Percentiles rank a stretch among this genome's conserved stretches.
phyloP scores from a whole-genome alignment of 2,329 filamentous ascomycete species.

The Malbranchea zuffiana region DNA sequence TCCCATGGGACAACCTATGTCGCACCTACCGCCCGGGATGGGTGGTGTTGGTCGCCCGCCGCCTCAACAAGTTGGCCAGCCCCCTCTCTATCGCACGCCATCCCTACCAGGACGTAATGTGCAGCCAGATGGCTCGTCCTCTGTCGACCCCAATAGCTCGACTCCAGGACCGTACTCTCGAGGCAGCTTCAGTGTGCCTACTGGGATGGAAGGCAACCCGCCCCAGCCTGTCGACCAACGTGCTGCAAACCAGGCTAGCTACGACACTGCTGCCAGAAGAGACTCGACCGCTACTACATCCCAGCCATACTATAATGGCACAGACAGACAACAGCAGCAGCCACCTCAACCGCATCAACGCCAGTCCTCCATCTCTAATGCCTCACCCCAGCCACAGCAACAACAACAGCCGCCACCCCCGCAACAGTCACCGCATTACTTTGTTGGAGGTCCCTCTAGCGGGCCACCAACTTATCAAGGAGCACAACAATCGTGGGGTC shows the following conservation, averaged over 20 bases:
- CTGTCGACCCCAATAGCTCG: slow-evolving; percentile 29
- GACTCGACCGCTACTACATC: slow-evolving; percentile 26
- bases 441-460: background rate
- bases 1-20: slow-evolving; percentile 24
- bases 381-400: slow-evolving; percentile 4
- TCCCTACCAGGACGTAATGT: slow-evolving; percentile 31
- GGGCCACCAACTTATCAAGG: background rate
- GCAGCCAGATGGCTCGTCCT: slow-evolving; percentile 29
- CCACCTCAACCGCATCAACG: slow-evolving; percentile 1
- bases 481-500: background rate
- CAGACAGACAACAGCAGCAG: slow-evolving; percentile 21
- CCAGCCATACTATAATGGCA: slow-evolving; percentile 25
- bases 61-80: slow-evolving; percentile 24
- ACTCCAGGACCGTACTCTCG: slow-evolving; percentile 26
- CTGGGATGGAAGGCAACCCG: slow-evolving; percentile 25
- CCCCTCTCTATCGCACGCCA: slow-evolving; percentile 28
- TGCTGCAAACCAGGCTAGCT: slow-evolving; percentile 14
- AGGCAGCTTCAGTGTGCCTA: slow-evolving; percentile 27
- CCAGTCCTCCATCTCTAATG: slow-evolving; percentile 1
- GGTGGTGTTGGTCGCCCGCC: slow-evolving; percentile 29
- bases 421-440: slow-evolving; percentile 3
- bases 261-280: slow-evolving; percentile 20
- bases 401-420: background rate
- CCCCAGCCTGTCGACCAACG: slow-evolving; percentile 15
- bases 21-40: slow-evolving; percentile 23